Conservation (phyloP, 768 basidiomycete genomes). For the Leccinum longicurvipes region DNA sequence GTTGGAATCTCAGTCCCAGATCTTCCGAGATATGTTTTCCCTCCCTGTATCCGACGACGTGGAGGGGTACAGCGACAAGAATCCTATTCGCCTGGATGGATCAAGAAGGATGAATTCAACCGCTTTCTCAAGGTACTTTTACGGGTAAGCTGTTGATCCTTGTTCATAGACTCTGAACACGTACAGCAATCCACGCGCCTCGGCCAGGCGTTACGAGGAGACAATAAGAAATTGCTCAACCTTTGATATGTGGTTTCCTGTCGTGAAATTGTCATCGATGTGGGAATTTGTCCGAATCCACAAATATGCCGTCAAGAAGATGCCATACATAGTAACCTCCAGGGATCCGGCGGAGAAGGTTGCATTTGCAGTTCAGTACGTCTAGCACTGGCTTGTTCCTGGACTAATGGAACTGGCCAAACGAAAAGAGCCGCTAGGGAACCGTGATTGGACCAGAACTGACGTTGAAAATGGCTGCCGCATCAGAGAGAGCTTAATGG, state of each 20-base stretch:
- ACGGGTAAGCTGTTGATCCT: conserved; percentile 5
- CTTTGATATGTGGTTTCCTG: conserved; percentile 35
- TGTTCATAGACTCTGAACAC: not conserved
- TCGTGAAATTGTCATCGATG: conserved; percentile 38
- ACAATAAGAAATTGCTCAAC: not conserved
- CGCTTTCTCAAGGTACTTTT: conserved; percentile 24
- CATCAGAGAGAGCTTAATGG: conserved; percentile 19
- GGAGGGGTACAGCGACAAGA: conserved; percentile 20
- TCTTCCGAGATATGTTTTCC: conserved; percentile 28
- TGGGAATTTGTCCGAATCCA: conserved; percentile 36
- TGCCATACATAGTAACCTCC: conserved; percentile 17
- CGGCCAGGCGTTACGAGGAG: not conserved
- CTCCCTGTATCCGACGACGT: conserved; percentile 10
- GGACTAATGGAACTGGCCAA: conserved; percentile 23
- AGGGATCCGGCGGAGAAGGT: conserved; percentile 27
- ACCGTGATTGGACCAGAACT: conserved; percentile 17
- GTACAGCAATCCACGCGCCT: not conserved
- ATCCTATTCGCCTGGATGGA: conserved; percentile 23
- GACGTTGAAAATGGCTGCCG: conserved; percentile 18
- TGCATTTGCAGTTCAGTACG: conserved; percentile 27
- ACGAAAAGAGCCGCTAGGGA: conserved; percentile 18
- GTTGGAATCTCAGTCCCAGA: conserved; percentile 22
- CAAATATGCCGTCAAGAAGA: conserved; percentile 25
- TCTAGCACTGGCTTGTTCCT: conserved; percentile 33
- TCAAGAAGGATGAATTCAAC: conserved; percentile 25